phyloP scores from a whole-genome alignment of 106 monocot genomes.

The Phalaenopsis equestris region DNA sequence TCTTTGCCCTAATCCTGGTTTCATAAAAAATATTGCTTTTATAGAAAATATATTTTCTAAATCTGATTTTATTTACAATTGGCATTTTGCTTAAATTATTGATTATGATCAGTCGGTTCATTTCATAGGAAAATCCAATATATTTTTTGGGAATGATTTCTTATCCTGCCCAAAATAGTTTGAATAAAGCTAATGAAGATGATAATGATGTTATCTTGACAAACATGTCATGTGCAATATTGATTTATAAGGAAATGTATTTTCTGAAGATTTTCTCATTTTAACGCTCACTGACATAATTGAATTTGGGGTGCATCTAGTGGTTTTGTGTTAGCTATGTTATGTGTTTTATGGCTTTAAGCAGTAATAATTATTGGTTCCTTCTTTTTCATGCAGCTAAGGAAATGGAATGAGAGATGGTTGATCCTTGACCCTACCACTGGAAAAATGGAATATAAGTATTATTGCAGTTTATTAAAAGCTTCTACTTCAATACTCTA shows the following conservation, averaged over 20 bases:
- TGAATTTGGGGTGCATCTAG: background rate
- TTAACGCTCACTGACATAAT: background rate
- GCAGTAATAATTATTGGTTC: background rate
- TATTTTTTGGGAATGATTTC: background rate
- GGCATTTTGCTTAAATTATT: background rate
- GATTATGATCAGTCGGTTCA: background rate
- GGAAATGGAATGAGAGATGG: constrained; percentile 98
- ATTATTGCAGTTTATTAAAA: background rate
- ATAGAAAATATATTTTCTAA: background rate
- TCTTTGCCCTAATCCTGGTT: background rate
- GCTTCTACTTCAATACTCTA: background rate
- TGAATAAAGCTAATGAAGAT: background rate
- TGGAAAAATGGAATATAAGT: constrained; percentile 99
- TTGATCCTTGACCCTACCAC: constrained; percentile 87
- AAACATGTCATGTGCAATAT: background rate
- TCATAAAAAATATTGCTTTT: background rate
- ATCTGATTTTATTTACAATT: background rate
- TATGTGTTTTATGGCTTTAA: background rate
- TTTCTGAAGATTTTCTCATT: background rate
- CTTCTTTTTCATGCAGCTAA: constrained; percentile 40
- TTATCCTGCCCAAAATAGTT: background rate
- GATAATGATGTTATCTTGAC: background rate
- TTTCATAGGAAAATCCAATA: background rate
- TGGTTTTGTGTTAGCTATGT: background rate
- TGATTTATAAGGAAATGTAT: background rate